Percentiles rank a stretch among this genome's conserved stretches.
These are phyloP conservation scores for Podochytrium sp. DNA, from an alignment of 192 early-diverging fungal genomes.

Conservation along the genomic window DNA sequence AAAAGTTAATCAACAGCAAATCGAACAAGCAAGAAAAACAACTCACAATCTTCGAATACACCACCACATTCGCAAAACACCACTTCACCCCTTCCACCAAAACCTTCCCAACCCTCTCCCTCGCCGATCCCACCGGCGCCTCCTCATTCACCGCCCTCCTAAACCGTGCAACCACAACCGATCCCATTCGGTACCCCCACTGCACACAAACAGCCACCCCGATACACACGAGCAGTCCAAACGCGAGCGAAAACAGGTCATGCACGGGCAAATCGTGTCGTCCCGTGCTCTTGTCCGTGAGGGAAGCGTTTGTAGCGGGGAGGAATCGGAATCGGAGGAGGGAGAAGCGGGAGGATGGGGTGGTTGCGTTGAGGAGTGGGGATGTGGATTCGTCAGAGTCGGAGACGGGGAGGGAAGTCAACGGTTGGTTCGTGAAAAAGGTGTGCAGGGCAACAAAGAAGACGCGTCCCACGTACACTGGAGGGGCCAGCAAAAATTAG, in stretches of 20 bases:
- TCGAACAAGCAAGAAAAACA: slow-evolving; percentile 4
- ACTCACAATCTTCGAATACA: slow-evolving; percentile 14
- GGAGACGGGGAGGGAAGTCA: not conserved
- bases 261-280: slow-evolving; percentile 64
- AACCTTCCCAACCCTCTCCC: not conserved
- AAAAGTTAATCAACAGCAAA: not conserved
- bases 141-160: not conserved
- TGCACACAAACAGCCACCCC: not conserved
- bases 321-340: slow-evolving; percentile 6
- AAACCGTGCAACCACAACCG: not conserved
- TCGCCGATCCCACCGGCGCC: not conserved
- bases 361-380: not conserved
- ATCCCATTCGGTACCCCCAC: not conserved
- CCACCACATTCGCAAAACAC: not conserved
- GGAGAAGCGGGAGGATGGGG: not conserved
- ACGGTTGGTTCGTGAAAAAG: slow-evolving; percentile 4
- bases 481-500: slow-evolving; percentile 10
- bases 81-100: not conserved
- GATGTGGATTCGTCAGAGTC: not conserved
- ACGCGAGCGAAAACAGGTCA: slow-evolving; percentile 75
- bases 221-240: slow-evolving; percentile 67
- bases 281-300: slow-evolving; percentile 10
- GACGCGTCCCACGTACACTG: slow-evolving; percentile 65
- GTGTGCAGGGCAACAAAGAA: slow-evolving; percentile 32
- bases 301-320: not conserved